Conservation (phyloP, 139 green algal species). For the Micractinium sp. region DNA sequence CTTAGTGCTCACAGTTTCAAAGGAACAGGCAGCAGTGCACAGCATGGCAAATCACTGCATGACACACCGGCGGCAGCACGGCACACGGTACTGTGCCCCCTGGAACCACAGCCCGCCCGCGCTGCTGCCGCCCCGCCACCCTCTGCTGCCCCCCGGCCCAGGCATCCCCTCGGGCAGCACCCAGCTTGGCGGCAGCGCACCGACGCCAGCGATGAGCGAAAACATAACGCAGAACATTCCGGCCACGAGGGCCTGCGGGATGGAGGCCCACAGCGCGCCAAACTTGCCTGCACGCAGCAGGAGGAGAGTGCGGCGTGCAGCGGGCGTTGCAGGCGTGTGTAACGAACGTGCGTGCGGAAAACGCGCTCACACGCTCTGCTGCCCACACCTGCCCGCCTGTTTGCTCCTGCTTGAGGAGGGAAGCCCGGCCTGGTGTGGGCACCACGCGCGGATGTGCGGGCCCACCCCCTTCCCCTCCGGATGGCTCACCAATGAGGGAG, state of each 20-base stretch:
- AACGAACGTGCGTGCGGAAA: no score
- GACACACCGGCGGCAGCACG: background rate
- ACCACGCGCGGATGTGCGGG: background rate
- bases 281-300: slow-evolving; percentile 75
- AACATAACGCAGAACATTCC: slow-evolving; percentile 81
- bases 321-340: no score
- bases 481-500: slow-evolving; percentile 56
- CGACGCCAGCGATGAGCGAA: slow-evolving; percentile 53
- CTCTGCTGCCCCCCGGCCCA: no score
- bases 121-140: background rate
- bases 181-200: background rate
- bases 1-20: no score
- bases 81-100: no score
- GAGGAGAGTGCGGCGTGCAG: background rate
- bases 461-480: background rate
- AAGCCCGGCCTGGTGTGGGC: no score
- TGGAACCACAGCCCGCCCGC: no score
- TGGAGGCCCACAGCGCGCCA: slow-evolving; percentile 73
- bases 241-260: slow-evolving; percentile 59
- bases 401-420: no score
- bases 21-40: no score
- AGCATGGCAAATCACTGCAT: no score
- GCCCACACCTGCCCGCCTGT: background rate
- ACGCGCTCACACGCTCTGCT: no score
- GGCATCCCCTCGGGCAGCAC: no score